Conservation (phyloP, 192 early-diverging fungal genomes). For the Tieghemiomyces parasiticus region DNA sequence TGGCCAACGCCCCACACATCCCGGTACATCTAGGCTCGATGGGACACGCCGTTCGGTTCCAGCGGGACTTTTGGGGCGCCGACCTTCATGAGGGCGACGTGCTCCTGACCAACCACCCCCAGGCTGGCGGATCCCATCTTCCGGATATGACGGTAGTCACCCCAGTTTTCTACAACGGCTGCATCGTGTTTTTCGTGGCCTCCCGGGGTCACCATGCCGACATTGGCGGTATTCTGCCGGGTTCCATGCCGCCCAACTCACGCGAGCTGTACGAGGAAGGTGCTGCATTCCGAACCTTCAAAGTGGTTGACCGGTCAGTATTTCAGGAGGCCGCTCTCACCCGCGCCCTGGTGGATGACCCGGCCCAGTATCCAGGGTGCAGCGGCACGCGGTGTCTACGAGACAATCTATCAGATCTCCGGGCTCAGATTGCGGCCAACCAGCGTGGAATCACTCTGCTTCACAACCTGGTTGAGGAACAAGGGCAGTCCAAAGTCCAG, state of each 20-base stretch:
- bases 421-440: constrained; percentile 96
- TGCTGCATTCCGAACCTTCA: constrained; percentile 76
- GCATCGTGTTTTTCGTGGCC: constrained; percentile 88
- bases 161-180: constrained; percentile 62
- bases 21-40: constrained; percentile 90
- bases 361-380: constrained; percentile 70
- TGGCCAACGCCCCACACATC: constrained; percentile 81
- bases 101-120: constrained; percentile 88
- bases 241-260: constrained; percentile 88
- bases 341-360: constrained; percentile 58
- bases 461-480: constrained; percentile 65
- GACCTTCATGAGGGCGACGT: constrained; percentile 82
- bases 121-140: constrained; percentile 87
- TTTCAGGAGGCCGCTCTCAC: constrained; percentile 81
- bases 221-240: constrained; percentile 75
- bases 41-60: constrained; percentile 85
- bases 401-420: constrained; percentile 88
- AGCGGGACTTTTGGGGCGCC: constrained; percentile 56
- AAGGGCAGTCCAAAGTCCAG: constrained; percentile 72
- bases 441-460: constrained; percentile 80
- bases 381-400: constrained; percentile 73
- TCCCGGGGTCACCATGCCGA: constrained; percentile 89
- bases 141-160: constrained; percentile 96
- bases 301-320: constrained; percentile 62
- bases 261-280: constrained; percentile 91